A percentile compares a stretch with the other conserved stretches of the same genome.
Evolutionary conservation across 495 filamentous ascomycete genomes (phyloP).

Genomic region (Cudoniella acicularis): DNA sequence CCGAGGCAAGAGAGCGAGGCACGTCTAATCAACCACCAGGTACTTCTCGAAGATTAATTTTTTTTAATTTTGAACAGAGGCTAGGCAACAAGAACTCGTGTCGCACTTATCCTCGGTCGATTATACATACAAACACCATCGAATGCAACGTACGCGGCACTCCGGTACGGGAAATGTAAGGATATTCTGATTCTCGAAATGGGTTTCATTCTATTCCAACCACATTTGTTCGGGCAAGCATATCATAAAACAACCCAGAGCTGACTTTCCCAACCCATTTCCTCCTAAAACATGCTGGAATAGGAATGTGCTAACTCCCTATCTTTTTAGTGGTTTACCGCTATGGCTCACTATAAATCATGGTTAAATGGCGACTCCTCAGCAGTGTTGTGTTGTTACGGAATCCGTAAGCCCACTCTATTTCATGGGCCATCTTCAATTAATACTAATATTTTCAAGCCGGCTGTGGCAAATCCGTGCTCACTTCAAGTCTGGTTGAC

Average conservation of each 20-base stretch:
- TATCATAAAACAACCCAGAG: too few species aligned
- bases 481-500: slow-evolving; percentile 12
- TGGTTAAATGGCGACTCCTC: slow-evolving; percentile 5
- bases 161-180: slow-evolving; percentile 18
- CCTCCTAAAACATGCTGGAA: too few species aligned
- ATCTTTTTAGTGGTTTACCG: slow-evolving; percentile 9
- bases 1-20: slow-evolving; percentile 13
- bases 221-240: too few species aligned
- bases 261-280: too few species aligned
- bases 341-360: slow-evolving; percentile 2
- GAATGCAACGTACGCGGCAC: slow-evolving; percentile 14
- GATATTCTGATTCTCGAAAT: too few species aligned
- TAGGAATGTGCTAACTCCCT: too few species aligned
- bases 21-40: neutral
- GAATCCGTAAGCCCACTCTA: slow-evolving; percentile 13
- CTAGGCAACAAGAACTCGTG: slow-evolving; percentile 12
- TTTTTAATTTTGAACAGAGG: neutral
- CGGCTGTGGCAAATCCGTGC: slow-evolving; percentile 25
- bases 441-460: neutral
- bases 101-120: slow-evolving; percentile 9
- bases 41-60: neutral
- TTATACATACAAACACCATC: slow-evolving; percentile 17
- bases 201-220: too few species aligned
- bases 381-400: slow-evolving; percentile 25
- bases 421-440: neutral